Conservation (phyloP, 768 basidiomycete genomes). For the Psilocybe tampanensis region DNA sequence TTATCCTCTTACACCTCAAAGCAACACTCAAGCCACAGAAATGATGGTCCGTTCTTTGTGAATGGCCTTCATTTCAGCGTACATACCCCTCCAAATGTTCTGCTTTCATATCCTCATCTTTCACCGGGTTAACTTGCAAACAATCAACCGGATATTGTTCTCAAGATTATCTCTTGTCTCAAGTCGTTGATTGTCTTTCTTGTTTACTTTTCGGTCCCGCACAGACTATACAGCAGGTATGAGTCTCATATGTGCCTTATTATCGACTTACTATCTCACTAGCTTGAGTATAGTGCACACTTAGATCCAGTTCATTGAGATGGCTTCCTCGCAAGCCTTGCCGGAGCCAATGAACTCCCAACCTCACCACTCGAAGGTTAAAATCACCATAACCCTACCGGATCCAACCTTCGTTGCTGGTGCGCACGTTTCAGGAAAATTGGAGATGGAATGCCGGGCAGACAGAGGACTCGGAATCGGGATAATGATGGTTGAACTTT, state of each 20-base stretch:
- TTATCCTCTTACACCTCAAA: conserved; percentile 8
- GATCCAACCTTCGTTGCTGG: conserved; percentile 70
- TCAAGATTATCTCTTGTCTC: conserved; percentile 16
- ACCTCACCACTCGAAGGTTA: conserved; percentile 79
- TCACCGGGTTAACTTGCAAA: conserved; percentile 14
- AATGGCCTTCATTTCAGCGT: conserved; percentile 10
- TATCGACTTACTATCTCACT: neutral
- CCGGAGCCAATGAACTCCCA: conserved; percentile 80
- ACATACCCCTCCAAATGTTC: conserved; percentile 14
- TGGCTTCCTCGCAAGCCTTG: conserved; percentile 25
- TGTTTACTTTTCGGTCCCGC: conserved; percentile 7
- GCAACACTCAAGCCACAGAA: neutral
- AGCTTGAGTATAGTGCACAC: neutral
- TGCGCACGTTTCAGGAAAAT: conserved; percentile 65
- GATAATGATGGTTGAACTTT: conserved; percentile 76
- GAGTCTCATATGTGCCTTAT: neutral
- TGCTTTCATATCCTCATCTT: conserved; percentile 7
- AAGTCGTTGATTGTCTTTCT: conserved; percentile 17
- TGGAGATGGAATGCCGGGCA: conserved; percentile 79
- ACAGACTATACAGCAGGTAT: conserved; percentile 9
- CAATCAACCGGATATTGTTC: conserved; percentile 12
- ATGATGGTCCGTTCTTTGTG: conserved; percentile 19
- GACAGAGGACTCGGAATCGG: conserved; percentile 76
- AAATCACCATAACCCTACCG: conserved; percentile 60
- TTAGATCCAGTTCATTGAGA: conserved; percentile 2